Evolutionary conservation across 805 yeast species (phyloP), one percentile per base, ranked within the genome.

Genomic region (Metschnikowia matae): DNA sequence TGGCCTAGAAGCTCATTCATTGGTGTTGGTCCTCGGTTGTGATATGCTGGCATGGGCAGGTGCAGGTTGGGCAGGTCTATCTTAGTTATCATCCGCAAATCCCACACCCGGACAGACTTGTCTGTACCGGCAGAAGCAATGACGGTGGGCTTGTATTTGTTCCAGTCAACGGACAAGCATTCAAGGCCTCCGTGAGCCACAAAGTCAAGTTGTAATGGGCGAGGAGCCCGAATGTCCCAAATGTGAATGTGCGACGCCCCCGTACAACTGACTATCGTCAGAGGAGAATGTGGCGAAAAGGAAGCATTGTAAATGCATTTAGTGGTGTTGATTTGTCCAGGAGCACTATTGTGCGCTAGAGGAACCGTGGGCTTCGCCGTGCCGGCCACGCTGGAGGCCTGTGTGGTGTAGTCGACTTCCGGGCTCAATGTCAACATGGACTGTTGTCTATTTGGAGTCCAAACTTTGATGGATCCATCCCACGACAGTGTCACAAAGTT

Each of bases 101-200:
- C 99, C 97, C 97, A 92, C 3, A 90, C 73, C 54, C 89, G 80
- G 41, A 91, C 80, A 20, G 84, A 71, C 62, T 87, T 87, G 64
- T 92, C 98, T 7, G 92, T 95, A n/a, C 97, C 96, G 2, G 89
- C 94, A 0, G 96, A 82, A 3, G 96, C 96, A 4, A 92, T 70
- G 0, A 89, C 79, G 2, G 84, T 78, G 1, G 89, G 78, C 60
- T 89, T 77, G 66, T 94, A 92, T 65, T 91, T 91, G 69, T 92
- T 94, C 84, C 90, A 91, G 71, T 92, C 98, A 53, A 90, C 80
- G 2, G 86, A 72, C 43, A 94, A 73, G 7, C 87, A 75, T 64
- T 92, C 98, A 44, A 88, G 75, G 1, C 96, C 96, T 15, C 83
- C 79, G 61, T 89, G 96, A 1, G 90, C 87, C 32, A 84, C 68